Evolutionary conservation across 164 flowering plant species (phyloP).

Genomic region (Macadamia integrifolia): DNA sequence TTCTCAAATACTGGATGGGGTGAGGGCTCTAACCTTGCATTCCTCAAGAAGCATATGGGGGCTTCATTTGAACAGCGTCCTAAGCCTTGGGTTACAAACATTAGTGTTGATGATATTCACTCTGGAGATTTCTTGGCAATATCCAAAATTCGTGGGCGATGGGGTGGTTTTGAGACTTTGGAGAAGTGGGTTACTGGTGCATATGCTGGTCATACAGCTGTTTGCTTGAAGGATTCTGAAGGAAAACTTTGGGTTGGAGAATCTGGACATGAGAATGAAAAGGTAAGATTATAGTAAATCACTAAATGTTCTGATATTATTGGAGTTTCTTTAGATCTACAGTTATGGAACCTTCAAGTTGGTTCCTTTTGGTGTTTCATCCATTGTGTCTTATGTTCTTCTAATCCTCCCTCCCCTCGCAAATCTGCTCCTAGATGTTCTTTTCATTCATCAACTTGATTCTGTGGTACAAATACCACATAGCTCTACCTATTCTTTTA

Average conservation of each 20-base stretch:
- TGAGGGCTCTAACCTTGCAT: conserved; percentile 77
- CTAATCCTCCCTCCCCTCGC: too few species aligned
- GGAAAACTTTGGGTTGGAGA: conserved; percentile 98
- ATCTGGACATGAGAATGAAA: conserved; percentile 89
- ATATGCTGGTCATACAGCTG: conserved; percentile 94
- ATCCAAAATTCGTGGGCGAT: conserved; percentile 92
- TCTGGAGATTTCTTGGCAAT: conserved; percentile 94
- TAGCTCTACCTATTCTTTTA: too few species aligned
- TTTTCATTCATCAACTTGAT: too few species aligned
- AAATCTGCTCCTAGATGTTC: too few species aligned
- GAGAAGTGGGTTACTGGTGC: conserved; percentile 99
- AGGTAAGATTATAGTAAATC: conserved; percentile 31
- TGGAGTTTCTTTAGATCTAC: not conserved
- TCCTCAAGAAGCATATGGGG: conserved; percentile 87
- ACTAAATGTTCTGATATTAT: not conserved
- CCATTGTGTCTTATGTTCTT: too few species aligned
- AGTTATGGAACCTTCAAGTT: too few species aligned
- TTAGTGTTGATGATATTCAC: conserved; percentile 67
- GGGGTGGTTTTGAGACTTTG: conserved; percentile 98
- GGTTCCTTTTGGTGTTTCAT: too few species aligned
- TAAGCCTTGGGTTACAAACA: conserved; percentile 82
- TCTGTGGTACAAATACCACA: too few species aligned
- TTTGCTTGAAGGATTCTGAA: conserved; percentile 85
- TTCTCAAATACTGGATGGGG: conserved; percentile 96
- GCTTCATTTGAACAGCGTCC: conserved; percentile 76